Base-by-base conservation (phyloP, 2,329 filamentous ascomycete species). In the Cytospora mali region DNA sequence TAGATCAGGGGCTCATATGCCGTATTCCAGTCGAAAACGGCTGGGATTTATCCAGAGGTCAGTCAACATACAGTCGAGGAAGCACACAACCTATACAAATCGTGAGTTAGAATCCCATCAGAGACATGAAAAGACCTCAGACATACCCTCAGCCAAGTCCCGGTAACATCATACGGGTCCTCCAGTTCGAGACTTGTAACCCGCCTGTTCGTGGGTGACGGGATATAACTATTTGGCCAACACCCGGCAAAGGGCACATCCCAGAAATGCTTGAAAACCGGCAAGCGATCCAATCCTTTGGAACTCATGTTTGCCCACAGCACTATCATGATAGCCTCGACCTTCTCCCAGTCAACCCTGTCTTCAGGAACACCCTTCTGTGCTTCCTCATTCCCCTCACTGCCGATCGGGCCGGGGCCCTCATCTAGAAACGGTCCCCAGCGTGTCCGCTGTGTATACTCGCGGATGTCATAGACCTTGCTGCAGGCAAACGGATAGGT, bases 351-450 rank as follows among this genome's bases (percentile, higher is more conserved):
- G 73, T 94, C 90, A 0, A 91, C 87, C 6, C 75, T 74, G 58
- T 80, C 81, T 0, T 56, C 39, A 10, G 61, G 57, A 4, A 42
- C 52, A 25, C 51, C 55, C 23, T 35, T 21, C 31, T 27, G 48
- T 29, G 31, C 57, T 5, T 55, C 25, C 9, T 54, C 49, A 27
- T 55, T 42, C 39, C 23, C 31, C 13, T 35, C 52, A 28, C 31
- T 62, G 14, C 61, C 53, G 18, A 55, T 49, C 13, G 59, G 56
- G 13, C 48, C 55, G 2, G 79, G 81, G 1, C 82, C 84, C 69
- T 93, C 89, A 55, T 84, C 77, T 69, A 82, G 76, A 69, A 91
- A 93, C 25, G 91, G 91, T 0, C 91, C 91, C 90, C 90, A 93
- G 39, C 80, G 72, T 1, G 83, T 88, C 28, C 74, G 72, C 2